These are phyloP conservation scores for Fusarium luffae DNA, from an alignment of 2,329 filamentous ascomycete species.

Conservation along the genomic window DNA sequence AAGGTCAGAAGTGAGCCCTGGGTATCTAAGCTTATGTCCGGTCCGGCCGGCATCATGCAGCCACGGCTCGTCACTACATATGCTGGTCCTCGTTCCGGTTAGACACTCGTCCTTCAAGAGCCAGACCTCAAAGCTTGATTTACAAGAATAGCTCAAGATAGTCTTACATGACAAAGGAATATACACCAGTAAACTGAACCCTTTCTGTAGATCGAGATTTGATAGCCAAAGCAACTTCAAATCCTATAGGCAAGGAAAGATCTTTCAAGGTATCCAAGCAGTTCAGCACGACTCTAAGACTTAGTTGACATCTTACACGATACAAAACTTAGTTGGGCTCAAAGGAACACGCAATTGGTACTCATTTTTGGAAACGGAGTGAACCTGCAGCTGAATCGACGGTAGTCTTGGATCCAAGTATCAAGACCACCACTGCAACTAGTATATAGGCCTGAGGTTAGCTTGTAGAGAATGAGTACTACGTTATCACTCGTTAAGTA, in stretches of 20 bases:
- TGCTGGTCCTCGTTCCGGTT: neutral
- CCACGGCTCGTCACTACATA: neutral
- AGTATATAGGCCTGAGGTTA: neutral
- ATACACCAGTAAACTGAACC: neutral
- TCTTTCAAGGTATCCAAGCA: neutral
- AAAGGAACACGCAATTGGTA: neutral
- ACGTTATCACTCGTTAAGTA: neutral
- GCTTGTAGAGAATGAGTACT: neutral
- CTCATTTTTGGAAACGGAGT: neutral
- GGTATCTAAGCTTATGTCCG: neutral
- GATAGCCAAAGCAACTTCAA: neutral
- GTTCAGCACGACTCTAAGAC: no score
- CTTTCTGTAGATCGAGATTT: neutral
- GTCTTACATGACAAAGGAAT: neutral
- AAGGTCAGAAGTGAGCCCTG: neutral
- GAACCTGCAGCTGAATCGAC: neutral
- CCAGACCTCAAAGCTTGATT: neutral
- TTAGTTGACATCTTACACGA: no score
- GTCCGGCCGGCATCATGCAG: neutral
- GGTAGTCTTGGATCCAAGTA: neutral
- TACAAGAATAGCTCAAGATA: neutral
- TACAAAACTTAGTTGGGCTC: no score
- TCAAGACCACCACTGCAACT: neutral
- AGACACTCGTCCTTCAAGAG: neutral
- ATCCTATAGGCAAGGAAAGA: neutral